phyloP scores from a whole-genome alignment of 768 basidiomycete species.

The Lanmaoa pseudosensibilis region DNA sequence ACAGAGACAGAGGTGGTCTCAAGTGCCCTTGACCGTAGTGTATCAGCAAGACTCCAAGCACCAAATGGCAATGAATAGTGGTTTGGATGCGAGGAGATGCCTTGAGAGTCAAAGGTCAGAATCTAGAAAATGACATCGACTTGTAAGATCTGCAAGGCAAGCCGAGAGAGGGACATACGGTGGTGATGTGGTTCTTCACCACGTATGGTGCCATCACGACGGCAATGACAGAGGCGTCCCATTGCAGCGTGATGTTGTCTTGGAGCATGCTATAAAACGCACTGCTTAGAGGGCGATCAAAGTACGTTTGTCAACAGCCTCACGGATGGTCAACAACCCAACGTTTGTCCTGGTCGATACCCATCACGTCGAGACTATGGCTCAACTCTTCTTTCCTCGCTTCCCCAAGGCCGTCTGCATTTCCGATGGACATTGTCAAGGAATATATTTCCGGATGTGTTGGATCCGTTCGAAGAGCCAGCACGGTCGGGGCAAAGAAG shows the following conservation, averaged over 20 bases:
- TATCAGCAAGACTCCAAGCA: constrained; percentile 45
- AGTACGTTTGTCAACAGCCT: constrained; percentile 30
- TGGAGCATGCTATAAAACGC: constrained; percentile 54
- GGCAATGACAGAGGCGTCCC: constrained; percentile 64
- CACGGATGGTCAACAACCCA: constrained; percentile 73
- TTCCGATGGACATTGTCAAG: constrained; percentile 75
- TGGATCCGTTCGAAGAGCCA: constrained; percentile 42
- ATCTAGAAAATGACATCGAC: constrained; percentile 47
- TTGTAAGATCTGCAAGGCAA: neutral
- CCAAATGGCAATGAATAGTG: constrained; percentile 71
- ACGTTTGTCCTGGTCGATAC: constrained; percentile 54
- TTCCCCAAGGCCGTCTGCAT: constrained; percentile 75
- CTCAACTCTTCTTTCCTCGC: constrained; percentile 58
- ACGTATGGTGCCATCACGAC: constrained; percentile 60
- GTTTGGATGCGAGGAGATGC: constrained; percentile 86
- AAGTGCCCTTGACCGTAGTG: constrained; percentile 28
- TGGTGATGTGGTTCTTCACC: constrained; percentile 55
- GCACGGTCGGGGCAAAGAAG: constrained; percentile 88
- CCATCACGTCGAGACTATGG: constrained; percentile 65
- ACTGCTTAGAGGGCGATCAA: constrained; percentile 9
- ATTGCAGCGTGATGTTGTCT: constrained; percentile 68
- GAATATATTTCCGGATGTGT: constrained; percentile 46
- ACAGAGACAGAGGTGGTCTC: constrained; percentile 31
- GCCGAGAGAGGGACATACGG: constrained; percentile 43
- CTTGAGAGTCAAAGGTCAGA: constrained; percentile 77